Evolutionary conservation across 2,329 filamentous ascomycete genomes (phyloP).

Genomic region (Beauveria sp.): DNA sequence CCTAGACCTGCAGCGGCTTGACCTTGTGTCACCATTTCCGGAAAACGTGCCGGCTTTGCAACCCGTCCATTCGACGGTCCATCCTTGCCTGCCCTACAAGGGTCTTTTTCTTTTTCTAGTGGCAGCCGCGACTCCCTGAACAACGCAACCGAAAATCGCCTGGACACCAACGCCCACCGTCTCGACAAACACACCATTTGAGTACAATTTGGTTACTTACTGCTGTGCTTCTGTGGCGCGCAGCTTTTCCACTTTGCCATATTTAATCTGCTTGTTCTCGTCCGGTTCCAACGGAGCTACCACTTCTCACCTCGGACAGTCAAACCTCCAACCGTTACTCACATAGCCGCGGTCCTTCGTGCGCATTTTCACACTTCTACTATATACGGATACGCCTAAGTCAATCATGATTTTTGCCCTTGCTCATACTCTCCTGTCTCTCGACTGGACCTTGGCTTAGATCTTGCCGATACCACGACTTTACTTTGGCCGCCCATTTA

Average conservation of each 20-base stretch:
- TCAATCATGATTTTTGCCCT: constrained; percentile 11
- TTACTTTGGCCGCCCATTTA: not conserved
- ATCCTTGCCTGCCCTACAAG: not conserved
- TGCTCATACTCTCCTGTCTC: constrained; percentile 14
- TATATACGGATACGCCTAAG: not conserved
- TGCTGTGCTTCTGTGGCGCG: not conserved
- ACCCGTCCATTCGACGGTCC: not conserved
- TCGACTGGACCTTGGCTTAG: constrained; percentile 20
- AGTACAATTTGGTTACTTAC: not conserved
- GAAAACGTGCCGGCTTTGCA: constrained; percentile 6
- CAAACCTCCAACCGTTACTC: not conserved
- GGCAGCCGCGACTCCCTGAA: not conserved
- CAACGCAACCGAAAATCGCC: not conserved
- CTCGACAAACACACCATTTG: not conserved
- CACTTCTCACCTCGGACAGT: not conserved
- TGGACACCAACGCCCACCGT: not conserved
- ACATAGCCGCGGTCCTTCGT: not conserved
- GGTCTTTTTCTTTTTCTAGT: not conserved
- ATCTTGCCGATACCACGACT: not conserved
- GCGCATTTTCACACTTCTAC: not conserved
- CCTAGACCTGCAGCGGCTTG: constrained; percentile 1
- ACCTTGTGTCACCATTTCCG: constrained; percentile 1
- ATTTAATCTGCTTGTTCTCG: not conserved
- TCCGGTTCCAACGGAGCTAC: not conserved
- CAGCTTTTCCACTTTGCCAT: not conserved